A percentile compares a stretch with the other conserved stretches of the same genome.
These are phyloP conservation scores for Aspergillus asperescens DNA, from an alignment of 495 filamentous ascomycete species.

Conservation along the genomic window DNA sequence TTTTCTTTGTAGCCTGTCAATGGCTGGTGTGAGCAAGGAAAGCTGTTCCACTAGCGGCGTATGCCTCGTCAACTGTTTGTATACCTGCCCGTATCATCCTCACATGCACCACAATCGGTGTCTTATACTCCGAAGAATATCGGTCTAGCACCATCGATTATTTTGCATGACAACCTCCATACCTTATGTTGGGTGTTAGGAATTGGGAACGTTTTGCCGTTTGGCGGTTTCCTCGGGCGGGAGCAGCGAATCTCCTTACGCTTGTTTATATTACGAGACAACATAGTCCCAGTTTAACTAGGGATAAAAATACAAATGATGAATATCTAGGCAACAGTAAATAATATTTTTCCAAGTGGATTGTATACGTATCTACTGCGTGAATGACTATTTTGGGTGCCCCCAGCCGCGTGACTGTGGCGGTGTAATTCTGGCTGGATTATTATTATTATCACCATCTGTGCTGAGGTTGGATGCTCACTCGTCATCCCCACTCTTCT, in stretches of 20 bases:
- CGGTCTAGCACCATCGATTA: background rate
- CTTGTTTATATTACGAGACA: background rate
- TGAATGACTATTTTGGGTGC: background rate
- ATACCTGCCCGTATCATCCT: background rate
- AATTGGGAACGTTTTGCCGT: background rate
- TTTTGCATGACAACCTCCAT: background rate
- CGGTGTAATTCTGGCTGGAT: background rate
- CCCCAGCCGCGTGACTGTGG: background rate
- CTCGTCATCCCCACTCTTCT: background rate
- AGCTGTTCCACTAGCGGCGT: background rate
- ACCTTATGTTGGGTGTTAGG: conserved; percentile 2
- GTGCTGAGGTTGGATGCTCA: background rate
- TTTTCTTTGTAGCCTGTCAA: conserved; percentile 54
- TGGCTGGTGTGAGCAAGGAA: conserved; percentile 70
- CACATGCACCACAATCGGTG: background rate
- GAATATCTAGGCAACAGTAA: conserved; percentile 1
- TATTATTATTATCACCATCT: background rate
- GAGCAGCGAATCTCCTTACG: background rate
- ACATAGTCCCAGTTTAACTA: background rate
- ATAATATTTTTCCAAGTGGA: background rate
- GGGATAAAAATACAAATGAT: background rate
- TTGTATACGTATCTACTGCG: background rate
- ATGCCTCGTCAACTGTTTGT: background rate
- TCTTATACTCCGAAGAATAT: background rate
- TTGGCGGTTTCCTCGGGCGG: background rate